Conservation (phyloP, 2,329 filamentous ascomycete genomes). For the Cordyceps cateniannulata region DNA sequence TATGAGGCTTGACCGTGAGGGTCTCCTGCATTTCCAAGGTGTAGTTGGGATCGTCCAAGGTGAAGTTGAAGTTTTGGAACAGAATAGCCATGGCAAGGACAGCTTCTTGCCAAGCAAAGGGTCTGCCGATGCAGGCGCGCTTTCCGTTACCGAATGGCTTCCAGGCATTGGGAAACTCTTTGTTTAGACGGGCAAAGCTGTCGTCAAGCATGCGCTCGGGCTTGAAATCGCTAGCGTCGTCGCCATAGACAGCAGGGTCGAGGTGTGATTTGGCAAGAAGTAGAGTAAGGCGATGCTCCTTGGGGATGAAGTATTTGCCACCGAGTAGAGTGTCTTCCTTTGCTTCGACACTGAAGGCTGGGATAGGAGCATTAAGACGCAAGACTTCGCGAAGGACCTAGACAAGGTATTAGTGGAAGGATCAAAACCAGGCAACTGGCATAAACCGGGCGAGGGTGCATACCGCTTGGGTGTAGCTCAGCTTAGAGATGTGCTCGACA, state of each 20-base stretch:
- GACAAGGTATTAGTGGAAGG: background rate
- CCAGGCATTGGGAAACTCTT: constrained; percentile 56
- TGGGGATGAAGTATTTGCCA: constrained; percentile 54
- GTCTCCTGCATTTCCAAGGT: constrained; percentile 48
- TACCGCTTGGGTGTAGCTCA: constrained; percentile 59
- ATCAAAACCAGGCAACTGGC: background rate
- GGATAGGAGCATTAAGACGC: constrained; percentile 55
- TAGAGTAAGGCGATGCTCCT: constrained; percentile 42
- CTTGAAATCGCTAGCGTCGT: constrained; percentile 57
- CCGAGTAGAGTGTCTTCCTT: constrained; percentile 47
- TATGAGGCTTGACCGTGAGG: constrained; percentile 56
- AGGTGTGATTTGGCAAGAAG: constrained; percentile 50
- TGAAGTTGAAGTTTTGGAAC: constrained; percentile 66
- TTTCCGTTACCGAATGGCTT: constrained; percentile 71
- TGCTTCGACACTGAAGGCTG: constrained; percentile 48
- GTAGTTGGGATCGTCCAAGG: constrained; percentile 55
- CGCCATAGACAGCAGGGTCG: constrained; percentile 59
- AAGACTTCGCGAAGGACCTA: constrained; percentile 58
- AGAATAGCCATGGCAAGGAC: constrained; percentile 55
- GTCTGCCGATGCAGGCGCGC: constrained; percentile 64
- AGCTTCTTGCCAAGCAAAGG: constrained; percentile 70
- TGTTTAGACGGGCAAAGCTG: constrained; percentile 53
- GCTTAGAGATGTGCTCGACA: constrained; percentile 54
- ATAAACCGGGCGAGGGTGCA: constrained; percentile 12
- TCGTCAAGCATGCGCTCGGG: constrained; percentile 69